Evolutionary conservation across 768 basidiomycete species (phyloP), one percentile per base, ranked within the genome.

Genomic region (Tylopilus sp.): DNA sequence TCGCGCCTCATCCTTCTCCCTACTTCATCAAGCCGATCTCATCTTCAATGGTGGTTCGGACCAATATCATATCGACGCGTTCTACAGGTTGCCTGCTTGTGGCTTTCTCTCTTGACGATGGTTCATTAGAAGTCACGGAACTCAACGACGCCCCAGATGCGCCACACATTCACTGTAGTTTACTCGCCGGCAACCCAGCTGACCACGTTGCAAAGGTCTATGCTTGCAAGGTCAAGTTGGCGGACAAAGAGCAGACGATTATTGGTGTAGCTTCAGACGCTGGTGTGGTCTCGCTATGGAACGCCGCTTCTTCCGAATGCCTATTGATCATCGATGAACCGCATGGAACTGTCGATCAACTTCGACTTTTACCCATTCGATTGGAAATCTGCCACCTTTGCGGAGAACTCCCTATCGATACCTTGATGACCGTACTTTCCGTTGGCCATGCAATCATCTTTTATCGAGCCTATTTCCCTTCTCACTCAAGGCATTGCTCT

Each of bases 241-340:
- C 75, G 33, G 81, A 81, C 7, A 71, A 66, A 42, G 69, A 69
- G 14, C 79, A 78, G 19, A 65, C 83, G 16, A 74, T 92, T 55
- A 65, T 90, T 16, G 83, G 76, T 36, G 78, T 80, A 13, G 81
- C 82, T 17, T 86, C 88, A 3, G 78, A 83, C 46, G 75, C 79
- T 1, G 89, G 90, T 11, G 73, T 80, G 11, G 74, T 92, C 21
- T 87, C 90, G 0, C 60, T 92, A 13, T 92, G 89, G 90, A 88
- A 92, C 61, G 81, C 76, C 9, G 60, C 71, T n/a, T 83, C 83
- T 7, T 77, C 79, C 12, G 84, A 84, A 57, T 83, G 84, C 54
- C 78, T 91, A 36, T 72, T 77, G 48, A 73, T 83, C 45, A 65
- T 91, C 31, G 83, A 86, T 46, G 81, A 84, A 12, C 71, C 77